Evolutionary conservation across 2,329 filamentous ascomycete genomes (phyloP), one percentile per base, ranked within the genome.

Genomic region (Piedraia hortae): DNA sequence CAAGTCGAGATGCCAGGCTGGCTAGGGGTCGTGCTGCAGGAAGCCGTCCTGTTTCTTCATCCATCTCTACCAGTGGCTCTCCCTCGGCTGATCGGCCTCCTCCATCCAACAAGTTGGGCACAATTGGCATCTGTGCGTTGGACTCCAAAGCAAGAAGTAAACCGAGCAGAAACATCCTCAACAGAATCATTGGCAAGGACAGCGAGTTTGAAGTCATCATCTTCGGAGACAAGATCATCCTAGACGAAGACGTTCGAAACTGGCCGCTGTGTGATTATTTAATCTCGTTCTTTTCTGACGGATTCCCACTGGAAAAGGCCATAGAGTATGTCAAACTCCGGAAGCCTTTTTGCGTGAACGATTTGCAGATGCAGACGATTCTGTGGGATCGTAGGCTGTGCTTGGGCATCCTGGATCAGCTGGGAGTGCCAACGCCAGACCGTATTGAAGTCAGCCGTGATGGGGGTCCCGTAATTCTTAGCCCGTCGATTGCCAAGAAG

Each of bases 231-330:
- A 97, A 97, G 48, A 82, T 91, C 19, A 97, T 97, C 34, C 56
- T 97, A 16, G 85, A 97, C 39, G 85, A 97, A 59, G 74, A 73
- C 30, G 71, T 91, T 25, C 78, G 89, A 46, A 89, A 91, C 42
- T 91, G 80, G 80, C 80, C 80, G 10, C 65, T 89, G 24, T 88
- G 77, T 45, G 85, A 97, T 48, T 97, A 89, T 38, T 51, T 97
- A 25, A 90, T 97, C 38, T 90, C 80, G 3, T 97, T 97, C 50
- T 97, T 93, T 47, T 93, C 82, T 0, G 82, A 91, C 43, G 85
- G 85, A 1, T 97, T 97, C 34, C 85, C 85, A 0, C 51, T 97
- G 20, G 80, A 93, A 33, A 97, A 97, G 43, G 85, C 88, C 4
- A 89, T 97, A 35, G 75, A 78, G 15, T 97, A 97, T 44, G 75